Percentiles rank a stretch among this genome's conserved stretches.
Conservation (phyloP, 2,329 filamentous ascomycete genomes). For the Niveomyces coronatus region DNA sequence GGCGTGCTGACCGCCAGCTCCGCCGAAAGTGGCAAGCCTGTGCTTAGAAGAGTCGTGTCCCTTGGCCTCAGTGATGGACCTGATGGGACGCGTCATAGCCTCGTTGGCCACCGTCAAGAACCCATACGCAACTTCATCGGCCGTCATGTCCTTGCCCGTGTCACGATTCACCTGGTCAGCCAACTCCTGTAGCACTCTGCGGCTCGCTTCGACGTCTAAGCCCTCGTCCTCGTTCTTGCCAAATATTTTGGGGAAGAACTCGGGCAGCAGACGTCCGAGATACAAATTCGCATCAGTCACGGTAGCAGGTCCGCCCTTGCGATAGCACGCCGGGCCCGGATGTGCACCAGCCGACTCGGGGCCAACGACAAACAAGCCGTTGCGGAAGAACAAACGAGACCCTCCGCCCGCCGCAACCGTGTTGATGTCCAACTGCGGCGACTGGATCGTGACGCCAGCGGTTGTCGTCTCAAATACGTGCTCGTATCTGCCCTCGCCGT, state of each 20-base stretch:
- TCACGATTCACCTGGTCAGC: slow-evolving; percentile 71
- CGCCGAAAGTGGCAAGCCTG: slow-evolving; percentile 83
- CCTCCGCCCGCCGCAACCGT: slow-evolving; percentile 88
- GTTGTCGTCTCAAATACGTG: slow-evolving; percentile 93
- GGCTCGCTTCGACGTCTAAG: slow-evolving; percentile 65
- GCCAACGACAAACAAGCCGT: slow-evolving; percentile 82
- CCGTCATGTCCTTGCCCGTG: slow-evolving; percentile 57
- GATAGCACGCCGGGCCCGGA: slow-evolving; percentile 82
- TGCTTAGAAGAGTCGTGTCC: slow-evolving; percentile 87
- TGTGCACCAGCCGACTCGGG: slow-evolving; percentile 84
- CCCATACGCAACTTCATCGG: slow-evolving; percentile 80
- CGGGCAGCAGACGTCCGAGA: slow-evolving; percentile 71
- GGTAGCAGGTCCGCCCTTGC: slow-evolving; percentile 78
- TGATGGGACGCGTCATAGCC: slow-evolving; percentile 82
- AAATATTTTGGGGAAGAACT: slow-evolving; percentile 94
- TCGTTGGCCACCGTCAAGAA: slow-evolving; percentile 88
- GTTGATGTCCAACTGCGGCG: slow-evolving; percentile 87
- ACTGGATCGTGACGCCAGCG: slow-evolving; percentile 88
- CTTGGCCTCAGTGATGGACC: slow-evolving; percentile 83
- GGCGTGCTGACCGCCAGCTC: slow-evolving; percentile 83
- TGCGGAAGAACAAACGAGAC: slow-evolving; percentile 74
- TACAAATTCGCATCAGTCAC: slow-evolving; percentile 92
- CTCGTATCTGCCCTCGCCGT: slow-evolving; percentile 75
- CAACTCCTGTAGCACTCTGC: slow-evolving; percentile 64
- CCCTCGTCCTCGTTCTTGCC: slow-evolving; percentile 79